A percentile compares a stretch with the other conserved stretches of the same genome.
Conservation (phyloP, 2,329 filamentous ascomycete genomes). For the Aspergillus sp. region DNA sequence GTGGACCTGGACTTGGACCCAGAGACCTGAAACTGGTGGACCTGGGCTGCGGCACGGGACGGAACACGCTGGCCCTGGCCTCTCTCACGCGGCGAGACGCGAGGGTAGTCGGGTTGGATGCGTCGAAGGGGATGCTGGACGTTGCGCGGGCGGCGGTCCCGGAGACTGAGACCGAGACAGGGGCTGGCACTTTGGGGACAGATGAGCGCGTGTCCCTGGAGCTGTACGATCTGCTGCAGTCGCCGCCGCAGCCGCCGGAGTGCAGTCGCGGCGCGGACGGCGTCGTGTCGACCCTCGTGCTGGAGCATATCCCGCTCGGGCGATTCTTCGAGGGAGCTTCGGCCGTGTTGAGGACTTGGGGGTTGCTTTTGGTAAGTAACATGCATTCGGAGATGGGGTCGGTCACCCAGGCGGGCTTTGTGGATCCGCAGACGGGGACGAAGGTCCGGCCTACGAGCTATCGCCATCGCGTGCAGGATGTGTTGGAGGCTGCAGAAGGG, state of each 20-base stretch:
- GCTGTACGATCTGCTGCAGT: constrained; percentile 33
- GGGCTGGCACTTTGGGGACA: constrained; percentile 4
- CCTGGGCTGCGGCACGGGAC: constrained; percentile 56
- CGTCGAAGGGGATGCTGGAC: constrained; percentile 48
- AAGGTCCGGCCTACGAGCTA: constrained; percentile 55
- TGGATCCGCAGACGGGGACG: constrained; percentile 41
- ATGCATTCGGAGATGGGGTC: constrained; percentile 59
- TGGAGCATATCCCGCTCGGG: constrained; percentile 52
- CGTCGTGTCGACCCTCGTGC: constrained; percentile 52
- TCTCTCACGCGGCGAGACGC: constrained; percentile 12
- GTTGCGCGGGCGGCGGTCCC: constrained; percentile 40
- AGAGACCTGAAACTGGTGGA: constrained; percentile 50
- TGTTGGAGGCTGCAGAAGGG: constrained; percentile 40
- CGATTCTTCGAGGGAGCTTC: constrained; percentile 48
- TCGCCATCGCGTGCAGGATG: constrained; percentile 45
- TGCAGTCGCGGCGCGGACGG: constrained; percentile 28
- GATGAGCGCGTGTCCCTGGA: no score
- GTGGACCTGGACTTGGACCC: no score
- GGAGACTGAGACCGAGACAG: constrained; percentile 1
- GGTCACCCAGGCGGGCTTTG: constrained; percentile 53
- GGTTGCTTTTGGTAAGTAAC: constrained; percentile 52
- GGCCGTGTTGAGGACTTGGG: constrained; percentile 37
- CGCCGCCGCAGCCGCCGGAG: constrained; percentile 12
- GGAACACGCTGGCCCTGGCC: constrained; percentile 49
- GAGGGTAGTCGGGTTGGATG: constrained; percentile 46